Base-by-base conservation (phyloP, 1,139 yeast genomes). In the Nakaseomyces delphensis region DNA sequence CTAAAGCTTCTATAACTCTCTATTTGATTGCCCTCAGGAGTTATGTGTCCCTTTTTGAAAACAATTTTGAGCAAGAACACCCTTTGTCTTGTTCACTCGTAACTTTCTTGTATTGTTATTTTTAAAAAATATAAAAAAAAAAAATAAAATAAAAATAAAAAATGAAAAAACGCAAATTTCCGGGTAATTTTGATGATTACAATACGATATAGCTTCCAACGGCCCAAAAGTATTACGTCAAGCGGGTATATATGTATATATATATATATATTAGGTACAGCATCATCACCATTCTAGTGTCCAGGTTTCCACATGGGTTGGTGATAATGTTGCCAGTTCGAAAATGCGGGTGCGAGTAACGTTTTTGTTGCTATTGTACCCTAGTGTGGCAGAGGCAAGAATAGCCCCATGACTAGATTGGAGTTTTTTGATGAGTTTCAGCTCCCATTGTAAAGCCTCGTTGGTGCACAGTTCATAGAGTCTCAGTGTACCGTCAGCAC, bases 401-500 rank as follows among this genome's bases (percentile, higher is more conserved):
- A 37, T 40, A 4, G 29, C 38, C 13, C 46, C 48, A 11, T 49
- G 54, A 2, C 47, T 47, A 16, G 59, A 51, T 25, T 47, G 45
- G 19, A 55, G 45, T 9, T 44, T 42, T 38, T 48, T 54, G 36
- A 54, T 18, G 8, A 43, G 33, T n/a, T 36, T 45, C 38, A 56
- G 38, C 15, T 36, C 43, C 67, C 65, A 65, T 13, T 30, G 24
- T 5, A 14, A 6, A 9, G 35, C 16, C 18, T 31, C 23, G 23
- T 11, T 31, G 23, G 13, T 18, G 18, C 36, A 30, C 18, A 69
- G 46, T 35, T 61, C 65, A 39, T 57, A 53, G 0, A 70, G 36
- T 4, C 50, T 46, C 1, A 70, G 51, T 1, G 43, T 42, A 1
- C 65, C 65, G 43, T 54, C 55, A 0, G 52, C 42, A 50, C 57